These are phyloP conservation scores for Rosa lucieae DNA, from an alignment of 306 rosid species.

Conservation along the genomic window DNA sequence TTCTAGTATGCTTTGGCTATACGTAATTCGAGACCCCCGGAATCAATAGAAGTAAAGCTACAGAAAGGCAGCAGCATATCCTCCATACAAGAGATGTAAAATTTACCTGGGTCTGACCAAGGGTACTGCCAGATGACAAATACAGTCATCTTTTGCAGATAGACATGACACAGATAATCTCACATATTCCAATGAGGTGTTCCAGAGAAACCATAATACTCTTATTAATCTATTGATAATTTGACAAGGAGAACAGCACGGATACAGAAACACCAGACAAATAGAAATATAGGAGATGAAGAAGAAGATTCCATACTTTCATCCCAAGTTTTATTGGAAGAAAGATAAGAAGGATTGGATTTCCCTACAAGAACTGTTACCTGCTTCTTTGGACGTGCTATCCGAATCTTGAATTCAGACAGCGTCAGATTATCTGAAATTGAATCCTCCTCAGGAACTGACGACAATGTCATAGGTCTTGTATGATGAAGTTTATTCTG, in stretches of 20 bases:
- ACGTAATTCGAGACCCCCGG: neutral
- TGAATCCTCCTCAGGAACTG: slow-evolving; percentile 44
- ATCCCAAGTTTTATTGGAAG: neutral
- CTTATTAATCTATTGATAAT: neutral
- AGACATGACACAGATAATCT: neutral
- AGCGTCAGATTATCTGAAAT: slow-evolving; percentile 39
- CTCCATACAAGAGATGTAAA: neutral
- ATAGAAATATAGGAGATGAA: neutral
- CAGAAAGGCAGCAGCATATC: neutral
- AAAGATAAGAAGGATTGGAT: neutral
- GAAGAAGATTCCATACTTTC: neutral
- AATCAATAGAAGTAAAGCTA: neutral
- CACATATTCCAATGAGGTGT: neutral
- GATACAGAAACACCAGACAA: neutral
- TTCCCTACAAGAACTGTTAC: slow-evolving; percentile 25
- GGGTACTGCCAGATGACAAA: neutral
- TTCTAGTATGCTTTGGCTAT: neutral
- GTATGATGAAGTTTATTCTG: slow-evolving; percentile 34
- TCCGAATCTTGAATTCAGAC: slow-evolving; percentile 43
- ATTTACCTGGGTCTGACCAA: neutral
- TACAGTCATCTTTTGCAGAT: neutral
- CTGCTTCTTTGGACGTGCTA: slow-evolving; percentile 59
- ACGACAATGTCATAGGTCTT: slow-evolving; percentile 42
- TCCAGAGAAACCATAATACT: neutral
- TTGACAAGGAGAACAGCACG: neutral